Evolutionary conservation across 2,329 filamentous ascomycete genomes (phyloP), one percentile per base, ranked within the genome.

Genomic region (Ceratocystis lukuohia): DNA sequence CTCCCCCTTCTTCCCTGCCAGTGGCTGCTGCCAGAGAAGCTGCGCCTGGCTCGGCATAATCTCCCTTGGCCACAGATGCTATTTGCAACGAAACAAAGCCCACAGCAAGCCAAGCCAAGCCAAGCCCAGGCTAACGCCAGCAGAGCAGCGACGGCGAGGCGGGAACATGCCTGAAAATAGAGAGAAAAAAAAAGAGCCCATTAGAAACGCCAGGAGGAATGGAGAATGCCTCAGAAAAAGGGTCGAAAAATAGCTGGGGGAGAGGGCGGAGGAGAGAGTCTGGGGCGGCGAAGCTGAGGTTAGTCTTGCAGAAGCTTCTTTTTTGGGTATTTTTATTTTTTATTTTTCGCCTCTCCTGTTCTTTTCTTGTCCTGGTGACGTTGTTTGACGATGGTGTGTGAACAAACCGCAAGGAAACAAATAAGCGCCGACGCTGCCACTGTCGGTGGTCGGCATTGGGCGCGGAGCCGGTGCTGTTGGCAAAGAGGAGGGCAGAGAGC

Each of bases 41-140:
- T 59, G 56, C 56, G 56, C 56, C 56, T 59, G 30, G 56, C 56
- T 59, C 56, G 56, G 56, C 56, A 59, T 59, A 59, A 59, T 59
- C 20, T 37, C 56, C 56, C 56, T 22, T 59, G 56, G 56, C 56
- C 56, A 59, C 56, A 37, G 56, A 59, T 59, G 22, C 56, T 59
- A 59, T 59, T 59, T 37, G 15, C 17, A 59, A 59, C 56, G 56
- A 59, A 59, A 59, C 56, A 59, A 59, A 59, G 56, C 17, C 28
- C 30, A 59, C 33, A 41, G 37, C 10, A 41, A 41, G 37, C 56
- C 20, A 53, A 48, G 44, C 28, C 28, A 30, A 30, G 33, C 33
- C 33, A 33, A 33, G 33, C 7, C 33, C 33, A 10, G 3, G 37
- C 37, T 41, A 12, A 41, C 37, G 10, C 37, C 37, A 41, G 37